These are phyloP conservation scores for sunflower (Helianthus annuus) DNA, from an alignment of 129 eudicot genomes.

Conservation along the genomic window DNA sequence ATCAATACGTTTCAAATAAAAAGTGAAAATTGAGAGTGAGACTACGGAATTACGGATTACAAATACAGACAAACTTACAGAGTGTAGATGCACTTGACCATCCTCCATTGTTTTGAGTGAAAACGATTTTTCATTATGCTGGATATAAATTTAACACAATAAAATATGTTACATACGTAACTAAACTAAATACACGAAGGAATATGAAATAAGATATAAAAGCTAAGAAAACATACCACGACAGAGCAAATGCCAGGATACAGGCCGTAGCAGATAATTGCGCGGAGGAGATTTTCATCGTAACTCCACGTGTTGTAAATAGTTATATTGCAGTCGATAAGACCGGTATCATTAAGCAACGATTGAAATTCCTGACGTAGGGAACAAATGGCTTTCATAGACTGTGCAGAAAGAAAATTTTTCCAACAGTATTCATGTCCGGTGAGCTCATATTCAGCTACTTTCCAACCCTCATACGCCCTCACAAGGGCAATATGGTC, in stretches of 20 bases:
- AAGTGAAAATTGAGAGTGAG: not conserved
- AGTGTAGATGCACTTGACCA: constrained; percentile 79
- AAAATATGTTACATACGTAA: constrained; percentile 1
- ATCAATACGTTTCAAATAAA: constrained; percentile 1
- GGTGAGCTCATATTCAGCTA: constrained; percentile 61
- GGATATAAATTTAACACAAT: constrained; percentile 25
- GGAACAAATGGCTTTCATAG: constrained; percentile 94
- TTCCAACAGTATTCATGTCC: constrained; percentile 95
- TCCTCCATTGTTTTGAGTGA: constrained; percentile 96
- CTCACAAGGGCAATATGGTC: constrained; percentile 95
- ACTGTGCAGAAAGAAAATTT: constrained; percentile 84
- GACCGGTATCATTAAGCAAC: constrained; percentile 69
- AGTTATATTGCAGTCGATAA: constrained; percentile 62
- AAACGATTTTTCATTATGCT: constrained; percentile 88
- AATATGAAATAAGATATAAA: not conserved
- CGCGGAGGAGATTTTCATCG: constrained; percentile 78
- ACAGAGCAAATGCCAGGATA: constrained; percentile 95
- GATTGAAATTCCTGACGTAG: constrained; percentile 75
- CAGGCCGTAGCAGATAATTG: constrained; percentile 88
- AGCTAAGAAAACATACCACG: constrained; percentile 53
- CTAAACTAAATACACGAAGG: constrained; percentile 1
- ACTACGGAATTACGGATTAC: not conserved
- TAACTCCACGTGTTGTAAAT: constrained; percentile 69
- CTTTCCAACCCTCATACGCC: constrained; percentile 92
- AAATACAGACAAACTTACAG: constrained; percentile 48